phyloP scores from a whole-genome alignment of 2,329 filamentous ascomycete genomes.

The Nakataea oryzae region DNA sequence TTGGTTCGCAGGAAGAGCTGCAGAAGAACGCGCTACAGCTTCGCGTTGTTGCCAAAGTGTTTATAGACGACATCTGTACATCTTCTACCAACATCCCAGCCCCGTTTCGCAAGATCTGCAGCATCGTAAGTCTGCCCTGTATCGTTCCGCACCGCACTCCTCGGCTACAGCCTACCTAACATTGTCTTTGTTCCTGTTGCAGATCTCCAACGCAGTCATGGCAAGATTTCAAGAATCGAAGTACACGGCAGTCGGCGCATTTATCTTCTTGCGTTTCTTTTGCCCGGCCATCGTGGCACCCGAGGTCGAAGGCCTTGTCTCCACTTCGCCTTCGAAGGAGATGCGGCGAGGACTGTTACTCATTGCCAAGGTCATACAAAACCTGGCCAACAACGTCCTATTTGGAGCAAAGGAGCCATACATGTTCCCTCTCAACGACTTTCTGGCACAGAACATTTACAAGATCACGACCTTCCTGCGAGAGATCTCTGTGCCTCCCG shows the following conservation, averaged over 20 bases:
- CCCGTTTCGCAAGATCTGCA: slow-evolving; percentile 57
- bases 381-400: slow-evolving; percentile 60
- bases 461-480: slow-evolving; percentile 55
- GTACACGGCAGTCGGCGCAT: slow-evolving; percentile 61
- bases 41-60: slow-evolving; percentile 57
- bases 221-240: slow-evolving; percentile 57
- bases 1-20: slow-evolving; percentile 48
- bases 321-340: slow-evolving; percentile 51
- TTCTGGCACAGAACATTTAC: slow-evolving; percentile 58
- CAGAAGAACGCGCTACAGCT: slow-evolving; percentile 57
- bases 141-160: background rate
- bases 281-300: slow-evolving; percentile 63
- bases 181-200: background rate
- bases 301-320: slow-evolving; percentile 56
- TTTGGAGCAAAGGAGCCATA: slow-evolving; percentile 64
- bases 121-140: slow-evolving; percentile 36
- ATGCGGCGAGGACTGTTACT: slow-evolving; percentile 58
- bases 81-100: slow-evolving; percentile 51
- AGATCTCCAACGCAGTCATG: slow-evolving; percentile 55
- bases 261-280: slow-evolving; percentile 63
- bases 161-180: background rate
- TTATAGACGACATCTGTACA: slow-evolving; percentile 60
- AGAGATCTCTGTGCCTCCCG: slow-evolving; percentile 52
- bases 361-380: slow-evolving; percentile 63
- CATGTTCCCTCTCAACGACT: slow-evolving; percentile 62